A percentile compares a stretch with the other conserved stretches of the same genome.
These are phyloP conservation scores for Exobasidium cylindrosporum DNA, from an alignment of 1,284 basidiomycete species.

Conservation along the genomic window DNA sequence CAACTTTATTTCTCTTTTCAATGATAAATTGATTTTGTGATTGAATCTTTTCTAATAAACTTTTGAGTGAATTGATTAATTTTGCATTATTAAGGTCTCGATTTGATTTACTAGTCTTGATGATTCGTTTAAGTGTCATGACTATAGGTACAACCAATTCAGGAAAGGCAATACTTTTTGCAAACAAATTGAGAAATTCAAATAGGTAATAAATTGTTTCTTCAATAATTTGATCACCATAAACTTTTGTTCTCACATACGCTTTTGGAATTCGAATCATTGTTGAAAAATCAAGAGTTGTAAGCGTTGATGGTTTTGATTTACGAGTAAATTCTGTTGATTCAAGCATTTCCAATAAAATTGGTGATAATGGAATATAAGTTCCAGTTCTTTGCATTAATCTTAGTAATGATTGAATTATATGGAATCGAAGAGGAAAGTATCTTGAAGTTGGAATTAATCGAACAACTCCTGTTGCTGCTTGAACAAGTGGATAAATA, in stretches of 20 bases:
- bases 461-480: conserved; percentile 75
- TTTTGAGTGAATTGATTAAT: background rate
- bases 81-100: background rate
- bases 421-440: conserved; percentile 75
- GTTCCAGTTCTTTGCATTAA: conserved; percentile 73
- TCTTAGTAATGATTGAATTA: conserved; percentile 70
- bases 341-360: conserved; percentile 80
- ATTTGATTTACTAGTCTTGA: conserved; percentile 39
- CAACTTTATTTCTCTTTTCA: conserved; percentile 36
- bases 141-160: conserved; percentile 83
- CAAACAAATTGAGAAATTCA: conserved; percentile 67
- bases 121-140: conserved; percentile 56
- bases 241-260: conserved; percentile 84
- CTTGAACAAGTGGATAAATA: conserved; percentile 92
- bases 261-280: conserved; percentile 82
- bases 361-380: conserved; percentile 84
- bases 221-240: conserved; percentile 77
- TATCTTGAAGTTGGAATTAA: conserved; percentile 77
- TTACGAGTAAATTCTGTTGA: conserved; percentile 72
- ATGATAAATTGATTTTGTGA: conserved; percentile 41
- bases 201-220: conserved; percentile 75
- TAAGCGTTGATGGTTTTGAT: conserved; percentile 81
- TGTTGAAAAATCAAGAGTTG: conserved; percentile 83
- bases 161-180: conserved; percentile 72
- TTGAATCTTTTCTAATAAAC: conserved; percentile 44